Evolutionary conservation across 192 early-diverging fungal species (phyloP).

Genomic region (Pecoramyces ruminantium): DNA sequence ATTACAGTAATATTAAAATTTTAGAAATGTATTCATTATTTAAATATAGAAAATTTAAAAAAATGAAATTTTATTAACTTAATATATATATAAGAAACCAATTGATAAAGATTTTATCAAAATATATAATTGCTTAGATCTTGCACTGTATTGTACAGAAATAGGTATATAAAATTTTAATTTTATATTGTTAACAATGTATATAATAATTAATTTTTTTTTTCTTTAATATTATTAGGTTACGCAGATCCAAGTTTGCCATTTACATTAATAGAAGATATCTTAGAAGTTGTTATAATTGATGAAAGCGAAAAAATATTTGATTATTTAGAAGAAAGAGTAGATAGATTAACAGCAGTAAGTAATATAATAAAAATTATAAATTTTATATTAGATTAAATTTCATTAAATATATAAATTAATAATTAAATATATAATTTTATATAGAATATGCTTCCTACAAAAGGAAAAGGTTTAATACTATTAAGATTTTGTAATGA

Average conservation of each 20-base stretch:
- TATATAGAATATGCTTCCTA: constrained; percentile 42
- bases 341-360: constrained; percentile 31
- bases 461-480: constrained; percentile 65
- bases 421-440: neutral
- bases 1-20: neutral
- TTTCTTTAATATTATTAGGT: neutral
- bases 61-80: no score
- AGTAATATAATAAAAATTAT: constrained; percentile 1
- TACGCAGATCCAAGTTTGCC: constrained; percentile 7
- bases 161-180: no score
- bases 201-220: no score
- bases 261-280: constrained; percentile 44
- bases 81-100: neutral
- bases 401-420: no score
- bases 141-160: neutral
- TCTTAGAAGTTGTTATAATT: constrained; percentile 46
- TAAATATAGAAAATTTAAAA: no score
- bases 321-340: constrained; percentile 43
- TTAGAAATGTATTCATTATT: no score
- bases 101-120: neutral
- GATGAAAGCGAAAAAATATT: constrained; percentile 31
- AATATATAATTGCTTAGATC: neutral
- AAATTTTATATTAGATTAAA: no score
- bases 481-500: constrained; percentile 77
- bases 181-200: no score